Conservation (phyloP, 148 eudicot genomes). For the Oxyria digyna region DNA sequence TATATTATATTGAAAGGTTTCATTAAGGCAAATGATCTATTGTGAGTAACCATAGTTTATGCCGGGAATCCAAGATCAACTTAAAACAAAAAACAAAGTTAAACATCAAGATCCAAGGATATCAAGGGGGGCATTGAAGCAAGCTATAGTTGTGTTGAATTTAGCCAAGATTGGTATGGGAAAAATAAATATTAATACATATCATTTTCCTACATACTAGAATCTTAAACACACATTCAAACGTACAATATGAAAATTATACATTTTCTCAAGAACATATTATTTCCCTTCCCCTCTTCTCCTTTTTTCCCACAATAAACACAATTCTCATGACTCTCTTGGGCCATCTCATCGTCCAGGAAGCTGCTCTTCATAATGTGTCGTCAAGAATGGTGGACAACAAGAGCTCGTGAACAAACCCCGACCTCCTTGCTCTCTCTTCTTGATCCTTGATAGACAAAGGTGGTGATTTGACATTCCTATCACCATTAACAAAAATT, state of each 20-base stretch:
- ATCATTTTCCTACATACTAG: conserved; percentile 1
- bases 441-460: conserved; percentile 75
- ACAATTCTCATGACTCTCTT: not conserved
- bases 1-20: not conserved
- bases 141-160: too few relatives aligned
- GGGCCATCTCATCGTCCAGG: not conserved
- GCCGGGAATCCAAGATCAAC: not conserved
- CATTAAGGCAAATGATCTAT: not conserved
- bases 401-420: conserved; percentile 62
- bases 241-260: not conserved
- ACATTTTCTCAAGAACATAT: not conserved
- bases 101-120: too few relatives aligned
- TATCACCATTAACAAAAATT: conserved; percentile 21
- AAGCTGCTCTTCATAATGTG: not conserved
- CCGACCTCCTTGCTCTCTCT: conserved; percentile 66
- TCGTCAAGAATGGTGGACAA: conserved; percentile 59
- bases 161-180: not conserved
- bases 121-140: too few relatives aligned
- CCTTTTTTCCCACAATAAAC: not conserved
- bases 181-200: not conserved
- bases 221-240: not conserved
- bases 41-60: not conserved
- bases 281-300: not conserved
- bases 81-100: too few relatives aligned
- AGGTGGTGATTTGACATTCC: conserved; percentile 48